Percentiles rank a stretch among this genome's conserved stretches.
These are phyloP conservation scores for Plasmodium fragile DNA, from an alignment of 169 alveolate genomes.

Conservation along the genomic window DNA sequence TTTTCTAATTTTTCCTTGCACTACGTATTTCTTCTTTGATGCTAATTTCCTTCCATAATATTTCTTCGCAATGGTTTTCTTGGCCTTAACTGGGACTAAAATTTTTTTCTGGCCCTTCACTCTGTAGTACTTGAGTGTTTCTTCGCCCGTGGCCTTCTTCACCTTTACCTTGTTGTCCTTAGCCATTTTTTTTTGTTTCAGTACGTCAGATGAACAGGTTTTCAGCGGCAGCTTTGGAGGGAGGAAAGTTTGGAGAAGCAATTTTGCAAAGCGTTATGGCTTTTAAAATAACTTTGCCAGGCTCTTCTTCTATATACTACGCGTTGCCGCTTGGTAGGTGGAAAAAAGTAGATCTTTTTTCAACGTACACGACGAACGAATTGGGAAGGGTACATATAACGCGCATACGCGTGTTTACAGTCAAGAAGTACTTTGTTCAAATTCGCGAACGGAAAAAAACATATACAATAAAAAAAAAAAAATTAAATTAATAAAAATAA, in stretches of 20 bases:
- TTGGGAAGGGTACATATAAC: not conserved
- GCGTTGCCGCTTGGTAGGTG: not conserved
- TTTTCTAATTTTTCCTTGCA: conserved; percentile 85
- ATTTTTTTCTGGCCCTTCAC: conserved; percentile 43
- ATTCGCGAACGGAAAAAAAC: not conserved
- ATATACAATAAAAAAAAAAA: not conserved
- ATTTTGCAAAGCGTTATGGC: not conserved
- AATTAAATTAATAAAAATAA: not conserved
- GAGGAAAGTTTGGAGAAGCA: not conserved
- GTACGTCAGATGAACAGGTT: not conserved
- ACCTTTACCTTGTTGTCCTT: not conserved
- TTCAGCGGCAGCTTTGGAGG: not conserved
- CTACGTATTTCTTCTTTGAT: conserved; percentile 78
- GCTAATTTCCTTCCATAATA: conserved; percentile 78
- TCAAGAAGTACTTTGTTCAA: not conserved
- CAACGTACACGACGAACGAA: not conserved
- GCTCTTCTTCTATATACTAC: not conserved
- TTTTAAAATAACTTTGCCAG: not conserved
- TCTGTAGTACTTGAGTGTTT: conserved; percentile 10
- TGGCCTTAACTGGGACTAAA: conserved; percentile 44
- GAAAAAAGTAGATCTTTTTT: not conserved
- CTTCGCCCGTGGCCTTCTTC: not conserved
- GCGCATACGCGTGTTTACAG: not conserved
- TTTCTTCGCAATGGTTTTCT: conserved; percentile 55
- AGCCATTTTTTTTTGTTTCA: conserved; percentile 28